Base-by-base conservation (phyloP, 2,329 filamentous ascomycete species). In the Pseudogymnoascus sp. region DNA sequence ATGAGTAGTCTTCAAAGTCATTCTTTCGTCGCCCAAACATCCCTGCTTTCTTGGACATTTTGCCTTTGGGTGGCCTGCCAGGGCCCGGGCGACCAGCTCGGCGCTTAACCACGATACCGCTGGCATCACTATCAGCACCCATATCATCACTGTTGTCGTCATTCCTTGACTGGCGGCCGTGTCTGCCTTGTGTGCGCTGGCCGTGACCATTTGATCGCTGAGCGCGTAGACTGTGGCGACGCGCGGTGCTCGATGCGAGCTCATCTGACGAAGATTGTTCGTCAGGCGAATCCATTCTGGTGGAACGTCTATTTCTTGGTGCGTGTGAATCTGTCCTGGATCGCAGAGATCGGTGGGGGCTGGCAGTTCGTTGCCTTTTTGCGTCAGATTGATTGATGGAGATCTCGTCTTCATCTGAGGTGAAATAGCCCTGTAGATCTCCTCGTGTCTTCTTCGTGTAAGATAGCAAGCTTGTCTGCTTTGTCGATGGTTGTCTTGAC, bases 391-490 rank as follows among this genome's bases (percentile, higher is more conserved):
- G 48, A 33, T 33, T 55, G n/a, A 33, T 21, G 29, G 48, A 55
- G 13, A 55, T 6, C 2, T 55, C 45, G 48, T 55, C 48, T 7
- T 55, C 48, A 27, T 18, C n/a, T 5, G 48, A 55, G 29, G n/a
- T 18, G 45, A 31, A 15, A 33, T 7, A 13, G n/a, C 9, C 7
- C 2, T 4, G 48, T 21, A 10, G 9, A 7, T 33, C 27, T 7
- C 48, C 48, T 33, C 29, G 25, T 35, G 29, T 52, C 31, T 25
- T 36, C 13, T 27, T 45, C 5, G 60, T 29, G 27, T 45, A 59
- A 18, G 62, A 64, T 62, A 62, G 52, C 64, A 67, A 65, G 6
- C 45, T 62, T 1, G 52, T 61, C 31, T 66, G 64, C 9, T 29
- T 33, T 55, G 29, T 55, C 29, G 48, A 33, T 21, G 13, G 27